Conservation (phyloP, 192 early-diverging fungal species). For the Geranomyces variabilis region DNA sequence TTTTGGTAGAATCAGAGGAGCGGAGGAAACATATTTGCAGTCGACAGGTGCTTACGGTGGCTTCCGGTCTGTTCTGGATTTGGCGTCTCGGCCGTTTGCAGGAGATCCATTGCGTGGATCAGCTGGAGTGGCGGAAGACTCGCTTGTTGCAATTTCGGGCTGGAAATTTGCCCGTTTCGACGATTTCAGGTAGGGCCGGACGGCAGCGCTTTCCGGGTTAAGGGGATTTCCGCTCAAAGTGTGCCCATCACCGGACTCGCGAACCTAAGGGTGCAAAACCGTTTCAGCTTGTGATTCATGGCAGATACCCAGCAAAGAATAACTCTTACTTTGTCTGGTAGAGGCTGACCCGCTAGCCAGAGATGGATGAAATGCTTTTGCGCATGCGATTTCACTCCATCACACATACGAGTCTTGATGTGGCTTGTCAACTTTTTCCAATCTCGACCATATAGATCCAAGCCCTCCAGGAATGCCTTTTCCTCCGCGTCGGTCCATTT, state of each 20-base stretch:
- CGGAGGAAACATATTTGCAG: too few relatives aligned
- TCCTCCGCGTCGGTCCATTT: slow-evolving; percentile 81
- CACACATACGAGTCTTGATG: slow-evolving; percentile 77
- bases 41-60: too few relatives aligned
- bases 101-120: too few relatives aligned
- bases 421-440: slow-evolving; percentile 78
- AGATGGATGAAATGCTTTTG: slow-evolving; percentile 93
- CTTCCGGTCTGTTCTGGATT: too few relatives aligned
- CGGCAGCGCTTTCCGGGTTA: slow-evolving; percentile 86
- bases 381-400: slow-evolving; percentile 86
- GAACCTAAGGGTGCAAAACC: slow-evolving; percentile 40
- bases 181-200: slow-evolving; percentile 68
- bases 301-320: too few relatives aligned
- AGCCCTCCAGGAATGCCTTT: slow-evolving; percentile 69
- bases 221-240: slow-evolving; percentile 83
- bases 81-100: too few relatives aligned
- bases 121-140: too few relatives aligned
- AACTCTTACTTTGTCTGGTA: slow-evolving; percentile 73
- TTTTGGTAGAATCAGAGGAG: too few relatives aligned
- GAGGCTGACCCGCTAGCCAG: slow-evolving; percentile 76
- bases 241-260: slow-evolving; percentile 70
- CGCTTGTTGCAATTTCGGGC: too few relatives aligned
- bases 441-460: slow-evolving; percentile 80
- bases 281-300: too few relatives aligned
- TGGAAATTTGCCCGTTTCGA: background rate